phyloP scores from a whole-genome alignment of 1,139 yeast genomes.

The Suhomyces coccinellae region DNA sequence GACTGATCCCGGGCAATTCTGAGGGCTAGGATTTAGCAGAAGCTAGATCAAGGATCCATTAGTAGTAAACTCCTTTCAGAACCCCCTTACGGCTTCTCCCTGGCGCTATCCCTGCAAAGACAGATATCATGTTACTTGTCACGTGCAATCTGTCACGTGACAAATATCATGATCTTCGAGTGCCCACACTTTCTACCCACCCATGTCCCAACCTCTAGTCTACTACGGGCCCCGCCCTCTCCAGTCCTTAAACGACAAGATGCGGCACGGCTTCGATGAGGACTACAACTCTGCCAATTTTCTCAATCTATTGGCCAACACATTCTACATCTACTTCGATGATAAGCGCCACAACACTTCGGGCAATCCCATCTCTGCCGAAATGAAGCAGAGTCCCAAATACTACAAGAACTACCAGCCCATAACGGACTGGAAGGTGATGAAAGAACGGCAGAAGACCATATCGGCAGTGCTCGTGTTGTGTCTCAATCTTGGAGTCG shows the following conservation, averaged over 20 bases:
- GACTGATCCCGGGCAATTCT: too few species aligned
- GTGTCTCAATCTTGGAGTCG: constrained; percentile 91
- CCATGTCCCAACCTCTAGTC: constrained; percentile 22
- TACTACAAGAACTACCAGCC: constrained; percentile 61
- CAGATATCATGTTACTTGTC: too few species aligned
- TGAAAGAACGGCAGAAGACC: constrained; percentile 88
- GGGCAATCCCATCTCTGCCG: constrained; percentile 75
- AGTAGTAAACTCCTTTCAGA: too few species aligned
- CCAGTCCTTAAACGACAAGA: constrained; percentile 52
- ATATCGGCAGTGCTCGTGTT: constrained; percentile 91
- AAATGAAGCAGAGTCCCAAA: constrained; percentile 45
- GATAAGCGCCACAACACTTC: constrained; percentile 91
- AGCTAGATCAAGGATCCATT: too few species aligned
- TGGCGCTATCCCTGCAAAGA: too few species aligned
- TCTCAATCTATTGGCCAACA: constrained; percentile 62
- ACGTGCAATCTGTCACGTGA: constrained; percentile 5
- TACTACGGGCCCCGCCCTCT: constrained; percentile 36
- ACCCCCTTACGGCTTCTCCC: too few species aligned
- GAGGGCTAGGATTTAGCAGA: too few species aligned
- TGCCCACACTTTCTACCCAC: not conserved
- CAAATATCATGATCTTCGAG: not conserved
- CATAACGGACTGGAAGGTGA: constrained; percentile 85
- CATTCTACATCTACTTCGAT: constrained; percentile 78
- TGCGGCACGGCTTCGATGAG: constrained; percentile 81
- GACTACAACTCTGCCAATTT: constrained; percentile 66